Evolutionary conservation across 441 rosid genomes (phyloP).

Genomic region (Erodium trifolium): DNA sequence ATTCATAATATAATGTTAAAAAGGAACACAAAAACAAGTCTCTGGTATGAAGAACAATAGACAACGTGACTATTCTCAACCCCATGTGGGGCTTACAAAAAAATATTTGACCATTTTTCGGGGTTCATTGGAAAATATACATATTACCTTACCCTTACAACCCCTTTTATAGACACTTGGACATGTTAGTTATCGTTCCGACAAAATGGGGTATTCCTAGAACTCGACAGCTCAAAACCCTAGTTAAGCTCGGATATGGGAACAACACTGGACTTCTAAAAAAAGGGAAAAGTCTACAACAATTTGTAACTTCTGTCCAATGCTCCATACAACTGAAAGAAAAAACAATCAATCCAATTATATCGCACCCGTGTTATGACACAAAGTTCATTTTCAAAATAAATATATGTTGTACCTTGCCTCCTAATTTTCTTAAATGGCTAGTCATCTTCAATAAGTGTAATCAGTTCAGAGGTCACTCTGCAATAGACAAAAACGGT

Average conservation of each 20-base stretch:
- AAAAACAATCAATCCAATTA: background rate
- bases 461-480: constrained; percentile 1
- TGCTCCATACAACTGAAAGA: constrained; percentile 1
- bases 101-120: background rate
- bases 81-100: background rate
- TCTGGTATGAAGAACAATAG: background rate
- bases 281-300: background rate
- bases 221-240: constrained; percentile 5
- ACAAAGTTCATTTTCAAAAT: constrained; percentile 1
- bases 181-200: constrained; percentile 12
- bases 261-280: constrained; percentile 5
- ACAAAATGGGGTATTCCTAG: constrained; percentile 22
- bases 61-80: background rate
- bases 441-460: background rate
- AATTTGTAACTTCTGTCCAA: constrained; percentile 6
- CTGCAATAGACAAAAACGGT: background rate
- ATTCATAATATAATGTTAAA: background rate
- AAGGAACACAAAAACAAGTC: background rate
- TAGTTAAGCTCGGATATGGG: background rate
- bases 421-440: background rate
- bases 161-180: background rate
- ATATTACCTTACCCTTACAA: background rate
- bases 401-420: background rate
- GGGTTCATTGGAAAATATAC: background rate
- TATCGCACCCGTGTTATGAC: constrained; percentile 1